Evolutionary conservation across 768 basidiomycete genomes (phyloP).

Genomic region (Lactarius trivialis): DNA sequence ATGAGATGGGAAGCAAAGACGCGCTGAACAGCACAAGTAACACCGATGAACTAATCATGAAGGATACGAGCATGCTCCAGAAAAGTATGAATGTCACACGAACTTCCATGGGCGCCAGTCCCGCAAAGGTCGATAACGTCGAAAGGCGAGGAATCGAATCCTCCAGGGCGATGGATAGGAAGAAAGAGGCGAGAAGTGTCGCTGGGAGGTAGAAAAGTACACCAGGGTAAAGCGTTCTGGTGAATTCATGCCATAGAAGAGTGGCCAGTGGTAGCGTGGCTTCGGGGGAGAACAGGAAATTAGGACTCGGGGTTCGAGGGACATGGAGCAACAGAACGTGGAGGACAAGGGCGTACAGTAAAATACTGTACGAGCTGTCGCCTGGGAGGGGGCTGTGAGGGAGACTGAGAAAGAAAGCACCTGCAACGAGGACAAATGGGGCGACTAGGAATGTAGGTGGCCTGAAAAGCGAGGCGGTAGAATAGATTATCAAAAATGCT

Average conservation of each 20-base stretch:
- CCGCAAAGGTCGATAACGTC: constrained; percentile 17
- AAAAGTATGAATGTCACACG: constrained; percentile 40
- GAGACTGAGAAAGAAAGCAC: constrained; percentile 38
- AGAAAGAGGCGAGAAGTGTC: constrained; percentile 36
- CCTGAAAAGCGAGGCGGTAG: constrained; percentile 33
- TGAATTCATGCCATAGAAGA: constrained; percentile 37
- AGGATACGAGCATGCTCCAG: constrained; percentile 31
- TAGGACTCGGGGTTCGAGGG: constrained; percentile 39
- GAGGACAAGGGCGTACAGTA: constrained; percentile 37
- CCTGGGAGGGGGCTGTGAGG: constrained; percentile 39
- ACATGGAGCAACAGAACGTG: constrained; percentile 43
- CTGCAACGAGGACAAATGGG: constrained; percentile 35
- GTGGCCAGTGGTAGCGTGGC: constrained; percentile 40
- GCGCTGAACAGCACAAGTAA: constrained; percentile 31
- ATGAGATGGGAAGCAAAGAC: constrained; percentile 18
- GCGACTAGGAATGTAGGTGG: constrained; percentile 30
- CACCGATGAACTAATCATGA: constrained; percentile 32
- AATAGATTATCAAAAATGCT: constrained; percentile 34
- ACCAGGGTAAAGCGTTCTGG: constrained; percentile 35
- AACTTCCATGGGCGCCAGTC: constrained; percentile 41
- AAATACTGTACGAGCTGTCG: constrained; percentile 35
- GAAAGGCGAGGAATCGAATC: constrained; percentile 27
- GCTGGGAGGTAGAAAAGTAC: constrained; percentile 45
- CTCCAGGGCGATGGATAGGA: constrained; percentile 44
- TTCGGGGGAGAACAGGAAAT: constrained; percentile 37